Base-by-base conservation (phyloP, 106 monocot genomes). In the Amphibolis antarctica region DNA sequence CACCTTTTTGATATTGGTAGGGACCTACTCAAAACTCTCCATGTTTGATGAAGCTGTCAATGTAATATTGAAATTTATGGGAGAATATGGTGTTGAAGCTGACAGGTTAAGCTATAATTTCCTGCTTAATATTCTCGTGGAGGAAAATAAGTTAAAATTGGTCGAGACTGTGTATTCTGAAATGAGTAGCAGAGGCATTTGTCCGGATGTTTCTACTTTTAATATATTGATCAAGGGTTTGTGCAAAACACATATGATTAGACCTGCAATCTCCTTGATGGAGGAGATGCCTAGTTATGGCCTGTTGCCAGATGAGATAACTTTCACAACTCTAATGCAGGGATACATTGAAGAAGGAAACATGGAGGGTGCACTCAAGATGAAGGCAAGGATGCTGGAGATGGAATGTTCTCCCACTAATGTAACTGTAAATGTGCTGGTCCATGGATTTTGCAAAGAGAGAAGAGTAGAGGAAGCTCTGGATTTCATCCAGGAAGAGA, bases 191-290 rank as follows among this genome's bases (percentile, higher is more conserved):
- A 75, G 69, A 62, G 80, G 80, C 21, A 59, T 84, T 1, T 56
- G 69, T 17, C 93, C 89, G 0, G 86, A 96, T 67, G 82, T 78
- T 23, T 81, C 66, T n/a, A 96, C 94, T 1, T 96, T 89, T 61
- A 96, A 83, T 52, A 86, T 89, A 60, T 65, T 96, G 69, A 89
- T 96, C 56, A 89, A 89, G 67, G 89, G 81, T 47, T 52, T 96
- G 21, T 96, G 89, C 61, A 83, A 70, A 78, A 67, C 85, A 12
- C 86, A 96, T 66, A 90, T 90, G 64, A 59, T 84, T 0, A 73
- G 68, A 61, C 82, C 82, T 14, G 90, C 96, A 5, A 23, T 84
- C 9, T 54, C 76, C 28, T 80, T 96, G 90, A 69, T 90, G 60
- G 90, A 86, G 69, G 90, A 90, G 53, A 90, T 96, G 90, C 62